Base-by-base conservation (phyloP, 169 alveolate species). In the Plasmodium vinckei region DNA sequence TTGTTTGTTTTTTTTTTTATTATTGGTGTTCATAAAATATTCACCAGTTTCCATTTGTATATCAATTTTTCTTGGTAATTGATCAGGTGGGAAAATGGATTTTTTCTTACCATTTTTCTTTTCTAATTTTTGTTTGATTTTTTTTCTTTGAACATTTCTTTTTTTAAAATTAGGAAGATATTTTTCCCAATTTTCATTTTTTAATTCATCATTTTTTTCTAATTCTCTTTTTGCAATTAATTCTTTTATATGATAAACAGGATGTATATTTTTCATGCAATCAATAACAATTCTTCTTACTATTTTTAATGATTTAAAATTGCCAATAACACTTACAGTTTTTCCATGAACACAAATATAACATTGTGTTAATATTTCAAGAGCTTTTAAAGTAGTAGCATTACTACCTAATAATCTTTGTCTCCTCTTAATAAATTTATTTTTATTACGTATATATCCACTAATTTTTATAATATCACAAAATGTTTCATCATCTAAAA, bases 351-450 rank as follows among this genome's bases (percentile, higher is more conserved):
- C 99, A 69, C 98, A 96, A 21, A 99, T 97, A 89, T 98, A 99
- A 94, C 99, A 99, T 54, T 98, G 96, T n/a, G 99, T 98, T 59
- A 99, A 95, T 46, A 99, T 94, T 94, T 99, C 99, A 51, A 99
- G 88, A 2, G 99, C 98, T 94, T 99, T 99, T 61, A 99, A 93
- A 2, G 99, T 99, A 87, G 99, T 96, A 42, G 99, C 99, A 87
- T 98, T 98, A 17, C 99, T 99, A 19, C 99, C 99, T 47, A 99
- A 98, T 23, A 99, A 92, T 72, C 99, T 95, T 92, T 98, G 99
- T 87, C 99, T 96, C 67, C 99, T 95, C 94, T 98, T 98, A 25
- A 99, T 98, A 91, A 98, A 98, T 92, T 97, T 97, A 91, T 98
- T 99, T 93, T 97, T 98, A 92, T 97, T 98, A 33, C 99, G 92